Evolutionary conservation across 202 grass and related monocot genomes (phyloP), one percentile per base, ranked within the genome.

Genomic region (Eragrostis tef): DNA sequence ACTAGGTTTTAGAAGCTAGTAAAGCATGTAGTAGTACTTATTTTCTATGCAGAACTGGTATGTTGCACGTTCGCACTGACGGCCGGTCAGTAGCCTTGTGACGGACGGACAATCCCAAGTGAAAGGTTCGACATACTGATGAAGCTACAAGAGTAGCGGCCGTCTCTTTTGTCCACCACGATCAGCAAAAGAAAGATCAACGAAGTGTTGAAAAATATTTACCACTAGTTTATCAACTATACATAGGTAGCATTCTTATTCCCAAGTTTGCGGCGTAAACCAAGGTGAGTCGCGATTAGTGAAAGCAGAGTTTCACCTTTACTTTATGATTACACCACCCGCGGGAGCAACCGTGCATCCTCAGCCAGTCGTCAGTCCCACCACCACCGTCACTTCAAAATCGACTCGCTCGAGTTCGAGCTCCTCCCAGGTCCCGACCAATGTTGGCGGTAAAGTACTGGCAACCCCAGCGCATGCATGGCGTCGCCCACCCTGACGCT

Each of bases 61-160:
- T 39, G 34, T 39, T 39, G 34, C 34, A 39, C 34, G 34, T 39
- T 39, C 34, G 34, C 34, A 39, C 34, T 6, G 34, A 31, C 29
- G 29, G 29, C 29, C 29, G 29, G 29, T 31, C 29, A 31, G 29
- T 31, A 1, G 29, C 29, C 2, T 31, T 31, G 29, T 31, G 29
- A 39, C 34, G 34, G 34, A 39, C 34, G 34, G 59, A 78, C 74
- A 64, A 1, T 20, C 20, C 58, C 0, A 78, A 78, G 75, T 78
- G 75, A 57, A 29, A 34, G 16, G 10, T 11, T 1, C 25, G 25
- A 50, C 25, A 50, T 6, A 14, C 48, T 51, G 45, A 29, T 8
- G 17, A 21, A 39, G 75, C 75, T 65, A 78, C 60, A 39, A 50
- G 17, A 34, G 60, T 78, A 78, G 60, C 59, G 52, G n/a, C 52